Evolutionary conservation across 805 yeast genomes (phyloP).

Genomic region (Kodamaea nitidulidarum): DNA sequence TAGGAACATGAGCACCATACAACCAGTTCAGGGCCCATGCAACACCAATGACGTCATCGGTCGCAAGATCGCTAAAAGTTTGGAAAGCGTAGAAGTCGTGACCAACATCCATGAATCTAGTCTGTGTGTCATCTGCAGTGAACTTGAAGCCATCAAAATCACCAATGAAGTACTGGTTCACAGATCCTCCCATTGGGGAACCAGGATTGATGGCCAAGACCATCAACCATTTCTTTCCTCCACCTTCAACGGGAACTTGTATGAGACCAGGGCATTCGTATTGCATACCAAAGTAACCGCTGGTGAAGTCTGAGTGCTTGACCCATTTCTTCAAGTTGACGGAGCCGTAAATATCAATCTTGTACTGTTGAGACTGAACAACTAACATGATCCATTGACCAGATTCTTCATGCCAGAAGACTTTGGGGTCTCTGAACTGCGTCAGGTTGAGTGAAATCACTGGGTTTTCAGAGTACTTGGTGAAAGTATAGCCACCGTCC

Average conservation of each 20-base stretch:
- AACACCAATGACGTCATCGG: conserved; percentile 25
- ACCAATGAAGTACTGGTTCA: conserved; percentile 39
- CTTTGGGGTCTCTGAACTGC: conserved; percentile 35
- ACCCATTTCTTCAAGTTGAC: conserved; percentile 23
- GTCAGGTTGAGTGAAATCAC: conserved; percentile 26
- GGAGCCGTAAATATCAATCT: conserved; percentile 24
- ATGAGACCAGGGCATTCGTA: conserved; percentile 41
- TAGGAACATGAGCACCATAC: conserved; percentile 34
- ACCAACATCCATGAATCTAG: conserved; percentile 30
- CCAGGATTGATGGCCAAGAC: conserved; percentile 41
- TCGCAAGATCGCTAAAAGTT: conserved; percentile 22
- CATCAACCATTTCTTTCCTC: conserved; percentile 32
- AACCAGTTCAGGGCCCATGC: conserved; percentile 47
- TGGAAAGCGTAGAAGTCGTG: conserved; percentile 41
- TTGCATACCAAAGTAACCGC: conserved; percentile 32
- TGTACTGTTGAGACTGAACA: conserved; percentile 25
- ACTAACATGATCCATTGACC: conserved; percentile 28
- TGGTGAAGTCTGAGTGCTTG: conserved; percentile 21
- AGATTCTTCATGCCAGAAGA: conserved; percentile 28
- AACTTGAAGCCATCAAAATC: conserved; percentile 38
- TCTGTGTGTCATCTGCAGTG: conserved; percentile 23
- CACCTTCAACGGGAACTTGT: conserved; percentile 22
- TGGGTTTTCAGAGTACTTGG: conserved; percentile 25
- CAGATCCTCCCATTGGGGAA: conserved; percentile 37
- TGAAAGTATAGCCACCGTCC: conserved; percentile 34